Base-by-base conservation (phyloP, 2,329 filamentous ascomycete species). In the Xylaria sp. region DNA sequence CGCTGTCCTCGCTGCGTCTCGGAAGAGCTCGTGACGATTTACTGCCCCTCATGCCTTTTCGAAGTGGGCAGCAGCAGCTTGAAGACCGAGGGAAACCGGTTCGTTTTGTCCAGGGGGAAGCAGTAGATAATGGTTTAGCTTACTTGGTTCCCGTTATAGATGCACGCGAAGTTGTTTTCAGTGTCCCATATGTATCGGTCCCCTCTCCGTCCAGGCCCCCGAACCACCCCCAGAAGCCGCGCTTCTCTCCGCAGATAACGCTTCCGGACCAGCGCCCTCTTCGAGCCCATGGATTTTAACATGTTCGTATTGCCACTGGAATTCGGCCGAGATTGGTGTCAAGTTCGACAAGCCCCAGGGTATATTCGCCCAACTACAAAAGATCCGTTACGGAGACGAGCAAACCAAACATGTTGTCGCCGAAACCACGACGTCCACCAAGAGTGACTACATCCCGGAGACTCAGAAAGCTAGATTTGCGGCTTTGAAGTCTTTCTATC, bases 151-250 rank as follows among this genome's bases (percentile, higher is more conserved):
- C 35, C 54, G 9, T 37, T 50, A 34, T 63, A 93, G 92, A 71
- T 97, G 94, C 73, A 93, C 91, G 16, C 83, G 94, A 66, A 97
- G 92, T 72, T 99, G 94, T 75, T 97, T 94, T 78, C 91, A 95
- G 72, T 99, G 94, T 68, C 94, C 94, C 0, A 80, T 92, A 64
- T 99, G 94, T 74, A 86, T 90, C 34, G 86, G 91, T 0, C 89
- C 91, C 10, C 81, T 97, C 47, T 82, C 86, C 18, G 86, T 94
- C 55, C 89, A 86, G 56, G 85, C 86, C 18, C 76, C 92, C 61
- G 88, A 92, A 57, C 77, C 81, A 42, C 71, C 79, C 1, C 71
- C 78, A 30, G 79, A 81, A 73, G 65, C 74, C 18, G 75, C 69
- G 58, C 76, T 78, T 46, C 74, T 79, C 4, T 72, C 73, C 11